Evolutionary conservation across 306 rosid genomes (phyloP).

Genomic region (Heteromeles arbutifolia): DNA sequence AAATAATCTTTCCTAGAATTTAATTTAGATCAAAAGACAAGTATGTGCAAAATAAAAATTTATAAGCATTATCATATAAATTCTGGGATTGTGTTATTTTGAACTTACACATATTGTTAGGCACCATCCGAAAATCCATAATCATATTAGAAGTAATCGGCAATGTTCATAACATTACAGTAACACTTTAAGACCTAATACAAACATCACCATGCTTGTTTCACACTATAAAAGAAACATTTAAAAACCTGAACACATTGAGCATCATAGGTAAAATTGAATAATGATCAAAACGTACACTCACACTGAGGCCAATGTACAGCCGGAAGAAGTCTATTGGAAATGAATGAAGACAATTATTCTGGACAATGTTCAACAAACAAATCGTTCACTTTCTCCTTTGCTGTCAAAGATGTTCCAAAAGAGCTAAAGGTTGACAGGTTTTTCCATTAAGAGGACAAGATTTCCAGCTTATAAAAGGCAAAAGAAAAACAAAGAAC

Average conservation of each 20-base stretch:
- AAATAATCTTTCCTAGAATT: slow-evolving; percentile 59
- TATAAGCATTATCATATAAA: background rate
- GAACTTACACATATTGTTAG: background rate
- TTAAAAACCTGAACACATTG: background rate
- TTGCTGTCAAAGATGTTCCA: background rate
- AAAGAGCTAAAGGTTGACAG: background rate
- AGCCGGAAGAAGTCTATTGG: background rate
- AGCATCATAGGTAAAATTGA: background rate
- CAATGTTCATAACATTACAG: background rate
- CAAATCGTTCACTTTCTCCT: background rate
- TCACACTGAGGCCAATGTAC: background rate
- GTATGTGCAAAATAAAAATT: background rate
- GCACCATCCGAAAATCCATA: background rate
- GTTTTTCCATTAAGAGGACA: background rate
- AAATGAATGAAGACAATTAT: background rate
- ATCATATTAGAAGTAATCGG: background rate
- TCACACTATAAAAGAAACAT: background rate
- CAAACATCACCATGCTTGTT: background rate
- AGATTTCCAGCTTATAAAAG: background rate
- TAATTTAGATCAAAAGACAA: slow-evolving; percentile 25
- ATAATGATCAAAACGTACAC: background rate
- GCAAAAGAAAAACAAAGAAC: background rate
- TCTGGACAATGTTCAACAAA: background rate
- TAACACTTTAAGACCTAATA: background rate
- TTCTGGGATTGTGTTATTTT: background rate